Evolutionary conservation across 2,329 filamentous ascomycete genomes (phyloP), one percentile per base, ranked within the genome.

Genomic region (Canariomyces notabilis): DNA sequence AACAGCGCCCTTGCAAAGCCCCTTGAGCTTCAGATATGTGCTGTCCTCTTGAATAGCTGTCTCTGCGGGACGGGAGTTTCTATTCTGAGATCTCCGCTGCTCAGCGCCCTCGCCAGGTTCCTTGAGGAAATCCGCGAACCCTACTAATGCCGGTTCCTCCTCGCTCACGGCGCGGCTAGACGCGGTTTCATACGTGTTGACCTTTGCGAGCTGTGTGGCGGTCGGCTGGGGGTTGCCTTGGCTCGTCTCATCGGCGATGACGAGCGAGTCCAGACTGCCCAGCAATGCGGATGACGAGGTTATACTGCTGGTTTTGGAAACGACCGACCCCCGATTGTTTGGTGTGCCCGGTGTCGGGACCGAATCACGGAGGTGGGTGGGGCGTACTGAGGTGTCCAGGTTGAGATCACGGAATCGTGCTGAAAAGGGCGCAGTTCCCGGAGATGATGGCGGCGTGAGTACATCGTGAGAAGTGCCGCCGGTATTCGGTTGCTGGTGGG

Each of bases 1-100:
- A n/a, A 60, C 59, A 6, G 68, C 67, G 1, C 68, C 68, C 6
- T 61, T 48, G 51, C 69, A 72, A 38, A 71, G 64, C 0, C 68
- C 66, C 8, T 61, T 63, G 15, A 66, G 49, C 21, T 57, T 56
- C 36, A 63, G 57, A 26, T 69, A 63, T 2, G 63, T 67, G 51
- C 66, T 70, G 14, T 61, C 58, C 0, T 62, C 50, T 0, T 65
- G 63, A 20, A 72, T 67, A 32, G 50, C 52, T 46, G 57, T 60
- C 42, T 64, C 63, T 12, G 55, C 51, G 42, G 55, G 50, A 2
- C 53, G 46, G 41, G 51, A 41, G 42, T 49, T 42, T 33, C 32
- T 18, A 22, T 48, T 51, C 50, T 46, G 36, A 33, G 38, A 43
- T 40, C 50, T 44, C 23, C 45, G 44, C 16, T 36, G 42, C 11